phyloP scores from a whole-genome alignment of 2,329 filamentous ascomycete genomes.

The Aspergillus novofumigatus region DNA sequence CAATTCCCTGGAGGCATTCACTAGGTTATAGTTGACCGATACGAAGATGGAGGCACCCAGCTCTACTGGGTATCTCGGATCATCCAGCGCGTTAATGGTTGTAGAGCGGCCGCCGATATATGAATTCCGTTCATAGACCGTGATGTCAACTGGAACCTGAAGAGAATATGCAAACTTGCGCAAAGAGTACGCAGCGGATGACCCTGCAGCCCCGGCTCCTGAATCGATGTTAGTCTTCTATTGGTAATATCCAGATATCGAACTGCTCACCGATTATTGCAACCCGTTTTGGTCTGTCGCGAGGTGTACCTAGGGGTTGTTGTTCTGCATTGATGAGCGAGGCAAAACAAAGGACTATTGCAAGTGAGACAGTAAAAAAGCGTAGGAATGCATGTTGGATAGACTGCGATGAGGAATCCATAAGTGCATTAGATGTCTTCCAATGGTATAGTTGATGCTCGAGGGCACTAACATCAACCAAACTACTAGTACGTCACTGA shows the following conservation, averaged over 20 bases:
- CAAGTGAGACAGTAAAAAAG: slow-evolving; percentile 8
- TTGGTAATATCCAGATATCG: not conserved
- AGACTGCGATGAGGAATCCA: slow-evolving; percentile 4
- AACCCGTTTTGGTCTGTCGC: slow-evolving; percentile 25
- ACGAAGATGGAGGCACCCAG: slow-evolving; percentile 93
- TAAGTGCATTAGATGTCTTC: not conserved
- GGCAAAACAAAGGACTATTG: slow-evolving; percentile 12
- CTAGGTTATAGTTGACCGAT: slow-evolving; percentile 74
- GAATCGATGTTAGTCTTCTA: slow-evolving; percentile 4
- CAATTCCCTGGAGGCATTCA: slow-evolving; percentile 67
- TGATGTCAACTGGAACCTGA: slow-evolving; percentile 68
- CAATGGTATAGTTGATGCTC: not conserved
- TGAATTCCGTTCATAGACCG: slow-evolving; percentile 74
- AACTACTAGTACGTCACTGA: not conserved
- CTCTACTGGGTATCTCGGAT: slow-evolving; percentile 68
- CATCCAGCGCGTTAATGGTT: slow-evolving; percentile 72
- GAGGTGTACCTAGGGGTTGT: slow-evolving; percentile 16
- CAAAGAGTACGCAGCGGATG: slow-evolving; percentile 82
- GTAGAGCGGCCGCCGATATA: slow-evolving; percentile 83
- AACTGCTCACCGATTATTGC: slow-evolving; percentile 32
- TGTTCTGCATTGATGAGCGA: slow-evolving; percentile 20
- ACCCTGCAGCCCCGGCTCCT: slow-evolving; percentile 87
- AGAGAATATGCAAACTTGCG: slow-evolving; percentile 62
- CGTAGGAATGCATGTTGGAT: slow-evolving; percentile 2
- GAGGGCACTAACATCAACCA: not conserved